Conservation (phyloP, 164 flowering plant genomes). For the Buxus sempervirens region DNA sequence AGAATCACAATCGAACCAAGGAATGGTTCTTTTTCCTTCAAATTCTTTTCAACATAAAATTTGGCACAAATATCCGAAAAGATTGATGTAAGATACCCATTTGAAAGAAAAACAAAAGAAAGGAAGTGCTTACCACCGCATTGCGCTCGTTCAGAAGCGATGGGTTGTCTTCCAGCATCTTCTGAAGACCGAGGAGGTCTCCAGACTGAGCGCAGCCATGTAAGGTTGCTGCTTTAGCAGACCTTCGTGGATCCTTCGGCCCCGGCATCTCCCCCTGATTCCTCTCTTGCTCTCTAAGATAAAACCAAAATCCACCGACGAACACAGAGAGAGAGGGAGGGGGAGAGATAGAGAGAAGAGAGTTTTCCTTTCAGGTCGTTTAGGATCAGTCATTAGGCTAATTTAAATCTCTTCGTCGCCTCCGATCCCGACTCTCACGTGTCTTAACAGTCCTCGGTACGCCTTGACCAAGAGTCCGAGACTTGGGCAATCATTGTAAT, state of each 20-base stretch:
- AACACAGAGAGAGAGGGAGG: not conserved
- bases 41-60: not conserved
- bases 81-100: not conserved
- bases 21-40: not conserved
- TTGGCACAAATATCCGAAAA: not conserved
- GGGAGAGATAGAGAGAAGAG: too few species aligned
- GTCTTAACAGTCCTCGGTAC: too few species aligned
- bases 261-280: constrained; percentile 27
- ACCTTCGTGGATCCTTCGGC: constrained; percentile 48
- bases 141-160: constrained; percentile 82
- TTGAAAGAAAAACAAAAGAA: not conserved
- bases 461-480: too few species aligned
- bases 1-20: not conserved
- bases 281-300: not conserved
- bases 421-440: too few species aligned
- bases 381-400: too few species aligned
- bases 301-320: too few species aligned
- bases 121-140: constrained; percentile 54
- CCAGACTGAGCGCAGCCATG: constrained; percentile 81
- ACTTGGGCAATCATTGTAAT: too few species aligned
- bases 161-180: constrained; percentile 60
- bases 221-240: constrained; percentile 54
- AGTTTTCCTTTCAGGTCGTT: too few species aligned
- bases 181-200: constrained; percentile 59
- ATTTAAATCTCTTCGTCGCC: too few species aligned